These are phyloP conservation scores for Fusarium nanum DNA, from an alignment of 2,329 filamentous ascomycete genomes.

Conservation along the genomic window DNA sequence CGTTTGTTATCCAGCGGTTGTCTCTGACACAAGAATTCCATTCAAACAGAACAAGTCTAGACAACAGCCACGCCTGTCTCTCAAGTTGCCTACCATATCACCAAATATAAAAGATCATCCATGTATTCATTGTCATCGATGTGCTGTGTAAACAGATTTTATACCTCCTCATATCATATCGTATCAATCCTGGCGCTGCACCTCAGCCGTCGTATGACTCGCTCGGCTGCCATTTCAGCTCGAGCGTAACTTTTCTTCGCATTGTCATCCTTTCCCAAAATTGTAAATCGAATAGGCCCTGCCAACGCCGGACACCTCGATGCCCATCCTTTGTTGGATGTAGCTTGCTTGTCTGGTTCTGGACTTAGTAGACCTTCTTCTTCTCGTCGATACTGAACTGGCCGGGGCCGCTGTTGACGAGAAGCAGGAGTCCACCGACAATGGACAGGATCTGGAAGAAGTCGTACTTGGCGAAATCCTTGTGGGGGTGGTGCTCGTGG, in stretches of 20 bases:
- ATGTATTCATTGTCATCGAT: constrained; percentile 39
- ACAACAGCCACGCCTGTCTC: background rate
- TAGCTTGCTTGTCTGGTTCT: constrained; percentile 5
- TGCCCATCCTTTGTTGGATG: constrained; percentile 18
- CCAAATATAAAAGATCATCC: constrained; percentile 21
- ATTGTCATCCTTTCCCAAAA: constrained; percentile 32
- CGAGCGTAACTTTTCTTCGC: constrained; percentile 28
- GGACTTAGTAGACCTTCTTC: constrained; percentile 97
- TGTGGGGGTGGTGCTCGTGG: constrained; percentile 97
- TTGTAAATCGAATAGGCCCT: constrained; percentile 39
- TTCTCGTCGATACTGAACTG: constrained; percentile 99
- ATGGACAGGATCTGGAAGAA: constrained; percentile 99
- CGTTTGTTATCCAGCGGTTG: background rate
- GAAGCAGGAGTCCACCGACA: constrained; percentile 92
- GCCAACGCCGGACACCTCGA: constrained; percentile 40
- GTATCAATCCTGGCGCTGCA: constrained; percentile 20
- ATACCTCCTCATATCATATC: constrained; percentile 17
- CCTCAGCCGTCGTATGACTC: constrained; percentile 16
- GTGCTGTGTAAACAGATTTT: constrained; percentile 35
- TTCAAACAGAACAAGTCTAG: constrained; percentile 13
- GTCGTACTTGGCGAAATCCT: constrained; percentile 99
- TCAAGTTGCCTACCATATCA: constrained; percentile 1
- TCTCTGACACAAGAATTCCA: background rate
- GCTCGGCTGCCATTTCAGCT: constrained; percentile 13
- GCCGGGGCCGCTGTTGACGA: constrained; percentile 98